Percentiles rank a stretch among this genome's conserved stretches.
Conservation (phyloP, 2,329 filamentous ascomycete genomes). For the Curvularia hawaiiensis region DNA sequence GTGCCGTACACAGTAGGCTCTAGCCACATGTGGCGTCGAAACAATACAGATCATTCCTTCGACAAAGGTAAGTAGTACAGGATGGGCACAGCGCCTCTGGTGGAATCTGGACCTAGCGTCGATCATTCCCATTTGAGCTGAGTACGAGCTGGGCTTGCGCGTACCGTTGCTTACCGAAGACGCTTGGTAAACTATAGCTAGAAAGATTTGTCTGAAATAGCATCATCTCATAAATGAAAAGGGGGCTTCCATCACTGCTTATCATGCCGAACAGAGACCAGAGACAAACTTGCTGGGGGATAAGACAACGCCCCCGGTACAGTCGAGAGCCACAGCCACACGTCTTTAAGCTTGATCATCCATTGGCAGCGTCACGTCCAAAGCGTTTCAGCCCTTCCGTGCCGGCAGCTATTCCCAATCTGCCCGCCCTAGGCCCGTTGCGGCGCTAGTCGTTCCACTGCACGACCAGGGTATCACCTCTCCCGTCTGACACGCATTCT, state of each 20-base stretch:
- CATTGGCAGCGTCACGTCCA: neutral
- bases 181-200: constrained; percentile 6
- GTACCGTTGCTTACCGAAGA: constrained; percentile 6
- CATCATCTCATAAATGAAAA: neutral
- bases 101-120: neutral
- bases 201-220: neutral
- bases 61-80: neutral
- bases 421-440: neutral
- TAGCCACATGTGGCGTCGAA: neutral
- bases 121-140: constrained; percentile 6
- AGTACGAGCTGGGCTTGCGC: constrained; percentile 14
- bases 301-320: neutral
- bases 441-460: neutral
- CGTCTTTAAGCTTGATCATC: constrained; percentile 1
- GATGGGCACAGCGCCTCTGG: neutral
- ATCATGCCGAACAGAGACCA: neutral
- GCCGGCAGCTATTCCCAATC: constrained; percentile 7
- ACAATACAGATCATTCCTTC: neutral
- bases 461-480: neutral
- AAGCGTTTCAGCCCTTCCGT: constrained; percentile 7
- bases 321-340: neutral
- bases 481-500: constrained; percentile 2
- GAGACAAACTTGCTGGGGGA: neutral
- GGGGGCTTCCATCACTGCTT: neutral
- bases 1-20: constrained; percentile 2